Conservation (phyloP, 208 protist species). For the Trypanosoma congolense region DNA sequence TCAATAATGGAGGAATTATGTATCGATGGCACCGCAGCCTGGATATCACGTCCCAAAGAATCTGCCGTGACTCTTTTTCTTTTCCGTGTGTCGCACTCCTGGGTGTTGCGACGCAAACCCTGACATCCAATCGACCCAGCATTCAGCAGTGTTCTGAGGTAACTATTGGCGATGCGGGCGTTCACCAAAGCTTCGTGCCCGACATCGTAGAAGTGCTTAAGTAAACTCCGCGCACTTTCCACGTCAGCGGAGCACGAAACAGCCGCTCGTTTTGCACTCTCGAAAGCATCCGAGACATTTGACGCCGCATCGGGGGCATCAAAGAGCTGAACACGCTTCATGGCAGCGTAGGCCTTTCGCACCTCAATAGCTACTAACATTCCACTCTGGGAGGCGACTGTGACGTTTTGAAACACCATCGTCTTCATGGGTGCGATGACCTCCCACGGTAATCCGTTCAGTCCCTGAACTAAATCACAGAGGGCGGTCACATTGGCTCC, state of each 20-base stretch:
- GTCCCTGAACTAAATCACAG: not conserved
- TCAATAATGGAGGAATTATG: not conserved
- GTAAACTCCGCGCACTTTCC: too few relatives aligned
- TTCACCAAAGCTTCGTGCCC: too few relatives aligned
- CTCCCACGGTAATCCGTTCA: not conserved
- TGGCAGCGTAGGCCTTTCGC: not conserved
- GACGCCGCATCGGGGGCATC: not conserved
- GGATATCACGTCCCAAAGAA: not conserved
- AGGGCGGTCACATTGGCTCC: not conserved
- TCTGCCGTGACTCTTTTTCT: not conserved
- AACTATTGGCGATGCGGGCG: not conserved
- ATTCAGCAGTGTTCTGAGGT: not conserved
- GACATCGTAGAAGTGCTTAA: too few relatives aligned
- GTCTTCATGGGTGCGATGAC: not conserved
- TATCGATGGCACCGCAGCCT: not conserved
- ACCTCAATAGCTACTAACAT: conserved; percentile 1
- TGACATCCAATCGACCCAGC: not conserved
- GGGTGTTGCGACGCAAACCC: not conserved
- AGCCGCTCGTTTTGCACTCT: not conserved
- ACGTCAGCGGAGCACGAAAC: too few relatives aligned
- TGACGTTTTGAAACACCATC: not conserved
- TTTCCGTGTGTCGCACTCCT: not conserved
- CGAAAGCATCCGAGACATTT: not conserved
- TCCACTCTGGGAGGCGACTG: not conserved
- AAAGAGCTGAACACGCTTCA: not conserved